Evolutionary conservation across 768 basidiomycete genomes (phyloP).

Genomic region (Leccinum obscurum): DNA sequence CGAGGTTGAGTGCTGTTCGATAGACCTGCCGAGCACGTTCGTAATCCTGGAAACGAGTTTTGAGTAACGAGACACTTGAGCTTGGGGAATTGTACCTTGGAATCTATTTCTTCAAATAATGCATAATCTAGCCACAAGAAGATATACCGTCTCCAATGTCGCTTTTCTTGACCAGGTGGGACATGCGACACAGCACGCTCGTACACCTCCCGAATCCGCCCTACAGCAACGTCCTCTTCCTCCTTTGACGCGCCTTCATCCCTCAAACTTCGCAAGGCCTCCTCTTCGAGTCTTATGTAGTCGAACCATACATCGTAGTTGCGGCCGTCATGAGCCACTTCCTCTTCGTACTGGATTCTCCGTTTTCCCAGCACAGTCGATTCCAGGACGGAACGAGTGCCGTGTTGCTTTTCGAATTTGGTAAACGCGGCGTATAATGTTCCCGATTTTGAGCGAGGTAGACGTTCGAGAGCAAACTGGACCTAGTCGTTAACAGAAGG

Average conservation of each 20-base stretch:
- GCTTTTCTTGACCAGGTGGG: slow-evolving; percentile 90
- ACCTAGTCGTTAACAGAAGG: neutral
- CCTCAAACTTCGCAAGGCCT: slow-evolving; percentile 70
- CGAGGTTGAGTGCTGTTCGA: slow-evolving; percentile 82
- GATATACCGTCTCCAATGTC: slow-evolving; percentile 88
- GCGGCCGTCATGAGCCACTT: slow-evolving; percentile 83
- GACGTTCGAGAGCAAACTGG: slow-evolving; percentile 91
- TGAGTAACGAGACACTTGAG: slow-evolving; percentile 1
- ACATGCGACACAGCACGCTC: slow-evolving; percentile 95
- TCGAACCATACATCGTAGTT: slow-evolving; percentile 99
- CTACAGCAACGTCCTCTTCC: slow-evolving; percentile 60
- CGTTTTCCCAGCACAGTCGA: slow-evolving; percentile 94
- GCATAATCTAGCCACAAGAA: slow-evolving; percentile 97
- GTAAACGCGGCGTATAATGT: slow-evolving; percentile 90
- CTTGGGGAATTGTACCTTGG: slow-evolving; percentile 54
- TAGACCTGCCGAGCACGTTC: slow-evolving; percentile 87
- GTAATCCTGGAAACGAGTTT: slow-evolving; percentile 58
- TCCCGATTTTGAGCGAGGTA: slow-evolving; percentile 90
- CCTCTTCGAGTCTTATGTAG: slow-evolving; percentile 90
- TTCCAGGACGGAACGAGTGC: slow-evolving; percentile 84
- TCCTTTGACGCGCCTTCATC: slow-evolving; percentile 74
- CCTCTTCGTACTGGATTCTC: slow-evolving; percentile 98
- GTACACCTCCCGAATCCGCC: slow-evolving; percentile 87
- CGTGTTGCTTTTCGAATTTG: slow-evolving; percentile 98
- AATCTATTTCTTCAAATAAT: slow-evolving; percentile 94